Percentiles rank a stretch among this genome's conserved stretches.
These are phyloP conservation scores for Simmondsia chinensis DNA, from an alignment of 148 eudicot genomes.

Conservation along the genomic window DNA sequence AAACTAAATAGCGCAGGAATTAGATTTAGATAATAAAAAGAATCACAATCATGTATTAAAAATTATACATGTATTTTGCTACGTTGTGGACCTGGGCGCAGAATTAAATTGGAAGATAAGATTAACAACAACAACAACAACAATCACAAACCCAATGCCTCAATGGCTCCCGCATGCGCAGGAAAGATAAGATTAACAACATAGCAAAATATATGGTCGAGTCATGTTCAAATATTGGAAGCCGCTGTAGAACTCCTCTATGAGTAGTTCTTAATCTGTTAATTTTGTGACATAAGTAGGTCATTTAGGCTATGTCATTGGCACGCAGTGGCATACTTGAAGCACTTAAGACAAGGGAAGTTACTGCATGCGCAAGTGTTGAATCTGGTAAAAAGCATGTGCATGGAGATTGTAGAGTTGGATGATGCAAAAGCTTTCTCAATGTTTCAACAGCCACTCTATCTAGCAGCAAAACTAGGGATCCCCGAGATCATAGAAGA, in stretches of 20 bases:
- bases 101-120: no score
- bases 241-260: neutral
- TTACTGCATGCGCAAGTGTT: constrained; percentile 6
- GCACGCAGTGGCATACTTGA: constrained; percentile 4
- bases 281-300: neutral
- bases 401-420: constrained; percentile 10
- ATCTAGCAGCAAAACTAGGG: constrained; percentile 19
- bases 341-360: neutral
- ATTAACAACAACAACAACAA: no score
- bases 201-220: no score
- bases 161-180: no score
- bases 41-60: no score
- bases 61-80: no score
- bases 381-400: constrained; percentile 9
- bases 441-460: constrained; percentile 16
- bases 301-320: neutral
- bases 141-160: no score
- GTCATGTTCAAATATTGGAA: no score
- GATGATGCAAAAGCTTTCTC: constrained; percentile 18
- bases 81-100: no score
- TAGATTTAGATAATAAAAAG: no score
- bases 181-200: no score
- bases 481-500: constrained; percentile 19
- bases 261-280: neutral
- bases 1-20: no score